These are phyloP conservation scores for Linaria vulgaris DNA, from an alignment of 257 asterid genomes.

Conservation along the genomic window DNA sequence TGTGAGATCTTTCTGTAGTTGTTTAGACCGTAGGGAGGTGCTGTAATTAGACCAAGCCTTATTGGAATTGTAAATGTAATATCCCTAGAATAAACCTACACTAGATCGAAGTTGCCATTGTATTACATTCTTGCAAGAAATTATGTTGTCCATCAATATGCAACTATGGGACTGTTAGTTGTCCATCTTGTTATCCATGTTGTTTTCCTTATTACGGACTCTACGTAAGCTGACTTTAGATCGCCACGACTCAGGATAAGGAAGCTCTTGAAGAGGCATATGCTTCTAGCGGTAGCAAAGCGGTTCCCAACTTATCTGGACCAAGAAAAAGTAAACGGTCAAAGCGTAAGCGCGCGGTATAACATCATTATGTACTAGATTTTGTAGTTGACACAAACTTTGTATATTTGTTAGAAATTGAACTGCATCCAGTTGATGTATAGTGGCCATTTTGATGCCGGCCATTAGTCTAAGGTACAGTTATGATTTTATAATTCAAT, in stretches of 20 bases:
- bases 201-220: conserved; percentile 3
- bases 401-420: conserved; percentile 45
- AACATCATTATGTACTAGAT: conserved; percentile 35
- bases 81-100: no score
- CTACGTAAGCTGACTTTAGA: conserved; percentile 11
- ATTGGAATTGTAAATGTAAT: no score
- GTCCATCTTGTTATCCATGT: no score
- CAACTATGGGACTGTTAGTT: no score
- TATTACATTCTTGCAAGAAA: no score
- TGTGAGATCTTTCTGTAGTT: no score
- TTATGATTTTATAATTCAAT: conserved; percentile 15
- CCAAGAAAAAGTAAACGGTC: conserved; percentile 88
- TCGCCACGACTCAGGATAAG: conserved; percentile 29
- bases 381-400: conserved; percentile 41
- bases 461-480: conserved; percentile 41
- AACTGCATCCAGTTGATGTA: conserved; percentile 39
- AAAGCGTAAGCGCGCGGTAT: conserved; percentile 82
- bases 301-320: conserved; percentile 51
- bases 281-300: conserved; percentile 58
- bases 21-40: no score
- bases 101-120: no score
- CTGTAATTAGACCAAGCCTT: no score
- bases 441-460: conserved; percentile 55
- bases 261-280: conserved; percentile 75
- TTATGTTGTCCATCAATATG: no score